Evolutionary conservation across 1,284 basidiomycete genomes (phyloP), one percentile per base, ranked within the genome.

Genomic region (Cryptococcus sp.): DNA sequence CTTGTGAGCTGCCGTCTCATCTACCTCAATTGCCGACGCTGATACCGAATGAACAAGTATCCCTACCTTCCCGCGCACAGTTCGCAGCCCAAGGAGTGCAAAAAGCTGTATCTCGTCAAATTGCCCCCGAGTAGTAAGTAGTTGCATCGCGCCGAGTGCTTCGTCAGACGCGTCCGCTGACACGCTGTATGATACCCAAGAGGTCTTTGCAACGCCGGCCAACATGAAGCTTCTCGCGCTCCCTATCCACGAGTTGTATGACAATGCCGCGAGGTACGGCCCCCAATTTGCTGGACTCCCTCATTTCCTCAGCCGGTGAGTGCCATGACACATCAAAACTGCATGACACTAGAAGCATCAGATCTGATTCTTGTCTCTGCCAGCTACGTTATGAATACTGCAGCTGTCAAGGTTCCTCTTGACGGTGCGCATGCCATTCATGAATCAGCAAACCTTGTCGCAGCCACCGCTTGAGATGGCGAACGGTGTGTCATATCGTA

Each of bases 141-240:
- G 45, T 48, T 20, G 16, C 15, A 25, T 23, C 46, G 10, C 16
- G 7, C 23, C 7, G 37, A 37, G 15, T 26, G n/a, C n/a, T 26
- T 39, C 16, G 17, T 15, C 49, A 29, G 26, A 16, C 5, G 41
- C 4, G 17, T 51, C 11, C 2, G 19, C 26, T 46, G 5, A 41
- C 17, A 17, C 5, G 5, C 7, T 34, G 13, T n/a, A 20, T 39
- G 10, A 34, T 45, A 22, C 15, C 41, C 78, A 98, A 98, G 94
- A 96, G 78, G 89, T 94, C 11, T 86, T 99, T 15, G 92, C 93
- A 1, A 93, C 98, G 1, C 95, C 95, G 0, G 92, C 92, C 79
- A 99, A 99, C 79, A 97, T 98, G 94, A 98, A 98, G 78, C 84
- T 98, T 2, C 86, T 97, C 37, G 92, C 91, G 1, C 93, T 96